Percentiles rank a stretch among this genome's conserved stretches.
phyloP scores from a whole-genome alignment of 2,329 filamentous ascomycete species.

The Davidsoniella neocaledoniae region DNA sequence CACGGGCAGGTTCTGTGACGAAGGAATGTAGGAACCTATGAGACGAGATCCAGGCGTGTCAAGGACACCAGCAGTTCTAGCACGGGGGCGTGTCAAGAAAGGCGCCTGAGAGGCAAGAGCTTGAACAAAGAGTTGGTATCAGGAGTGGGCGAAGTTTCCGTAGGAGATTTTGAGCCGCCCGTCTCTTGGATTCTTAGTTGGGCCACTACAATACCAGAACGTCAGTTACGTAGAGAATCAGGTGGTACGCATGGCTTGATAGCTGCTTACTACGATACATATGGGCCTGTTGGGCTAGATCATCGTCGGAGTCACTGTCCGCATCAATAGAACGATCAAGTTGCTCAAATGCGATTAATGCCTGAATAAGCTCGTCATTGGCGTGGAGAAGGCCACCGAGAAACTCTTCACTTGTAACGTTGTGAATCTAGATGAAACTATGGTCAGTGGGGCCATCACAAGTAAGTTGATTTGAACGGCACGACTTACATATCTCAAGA shows the following conservation, averaged over 20 bases:
- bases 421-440: conserved; percentile 49
- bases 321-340: conserved; percentile 73
- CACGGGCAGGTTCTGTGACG: conserved; percentile 48
- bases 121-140: conserved; percentile 38
- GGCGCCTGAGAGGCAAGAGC: conserved; percentile 77
- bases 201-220: conserved; percentile 26
- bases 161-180: conserved; percentile 23
- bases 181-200: conserved; percentile 34
- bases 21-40: conserved; percentile 59
- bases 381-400: conserved; percentile 81
- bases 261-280: conserved; percentile 39
- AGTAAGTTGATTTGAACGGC: not conserved
- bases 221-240: conserved; percentile 14
- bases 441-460: not conserved
- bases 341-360: conserved; percentile 87
- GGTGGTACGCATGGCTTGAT: not conserved
- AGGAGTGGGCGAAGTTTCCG: conserved; percentile 25
- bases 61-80: conserved; percentile 78
- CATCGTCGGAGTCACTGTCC: conserved; percentile 55
- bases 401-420: conserved; percentile 81
- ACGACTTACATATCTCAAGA: conserved; percentile 57
- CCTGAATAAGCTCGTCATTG: conserved; percentile 88
- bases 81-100: conserved; percentile 58
- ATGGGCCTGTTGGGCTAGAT: conserved; percentile 48
- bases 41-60: conserved; percentile 56